These are phyloP conservation scores for Phylloboletellus chloephorus DNA, from an alignment of 1,284 basidiomycete genomes.

Conservation along the genomic window DNA sequence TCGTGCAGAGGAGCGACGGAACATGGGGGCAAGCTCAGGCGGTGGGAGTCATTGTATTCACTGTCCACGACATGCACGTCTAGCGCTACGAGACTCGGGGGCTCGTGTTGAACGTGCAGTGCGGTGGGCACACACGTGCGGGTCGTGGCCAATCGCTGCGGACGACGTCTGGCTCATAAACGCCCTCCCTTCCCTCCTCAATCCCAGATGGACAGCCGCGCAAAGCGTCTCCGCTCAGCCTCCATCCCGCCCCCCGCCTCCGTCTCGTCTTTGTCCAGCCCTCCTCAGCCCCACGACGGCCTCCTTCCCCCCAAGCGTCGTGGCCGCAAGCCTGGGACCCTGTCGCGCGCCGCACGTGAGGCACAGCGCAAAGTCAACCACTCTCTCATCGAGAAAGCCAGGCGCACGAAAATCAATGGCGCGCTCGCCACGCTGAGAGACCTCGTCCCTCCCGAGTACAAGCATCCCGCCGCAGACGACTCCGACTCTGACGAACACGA, in stretches of 20 bases:
- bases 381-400: constrained; percentile 77
- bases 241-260: constrained; percentile 13
- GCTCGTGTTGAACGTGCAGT: not conserved
- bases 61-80: not conserved
- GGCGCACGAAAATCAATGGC: constrained; percentile 80
- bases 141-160: constrained; percentile 6
- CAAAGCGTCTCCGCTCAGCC: constrained; percentile 41
- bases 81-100: not conserved
- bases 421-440: constrained; percentile 60
- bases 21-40: constrained; percentile 10
- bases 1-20: constrained; percentile 9
- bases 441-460: constrained; percentile 57
- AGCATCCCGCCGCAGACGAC: constrained; percentile 30
- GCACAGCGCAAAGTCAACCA: constrained; percentile 77
- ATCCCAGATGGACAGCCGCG: constrained; percentile 35
- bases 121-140: constrained; percentile 25
- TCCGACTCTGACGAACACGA: constrained; percentile 28
- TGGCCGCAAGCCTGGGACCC: constrained; percentile 61
- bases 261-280: constrained; percentile 15
- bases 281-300: constrained; percentile 20
- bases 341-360: constrained; percentile 68
- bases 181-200: constrained; percentile 12
- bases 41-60: constrained; percentile 5
- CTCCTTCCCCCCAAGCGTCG: constrained; percentile 42
- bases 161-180: too few relatives aligned